Base-by-base conservation (phyloP, 371 early-diverging fungal genomes). In the Chytridium lagenaria region DNA sequence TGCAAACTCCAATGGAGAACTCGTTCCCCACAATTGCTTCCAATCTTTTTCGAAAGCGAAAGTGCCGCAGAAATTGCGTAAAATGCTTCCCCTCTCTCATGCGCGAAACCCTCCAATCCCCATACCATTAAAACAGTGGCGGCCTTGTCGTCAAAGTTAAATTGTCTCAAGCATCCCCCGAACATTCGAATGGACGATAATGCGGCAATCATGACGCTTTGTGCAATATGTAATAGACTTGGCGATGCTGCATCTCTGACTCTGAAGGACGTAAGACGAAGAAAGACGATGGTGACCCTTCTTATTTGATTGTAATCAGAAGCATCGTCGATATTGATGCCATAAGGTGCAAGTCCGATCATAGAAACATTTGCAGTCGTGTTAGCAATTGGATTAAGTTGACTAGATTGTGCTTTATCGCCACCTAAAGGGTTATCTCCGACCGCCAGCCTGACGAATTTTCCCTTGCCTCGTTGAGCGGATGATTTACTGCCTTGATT, bases 111-210 rank as follows among this genome's bases (percentile, higher is more conserved):
- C 30, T 76, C 71, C 50, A 80, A 61, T 10, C 80, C 80, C 74
- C 74, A 80, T 2, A 76, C 69, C 12, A 74, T 37, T n/a, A 80
- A 66, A 23, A 70, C 55, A 0, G 75, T 74, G 16, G 77, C 63
- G 15, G 76, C 65, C 44, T 79, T 79, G 49, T 79, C 79, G 44
- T 79, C 79, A n/a, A 73, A 73, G 61, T 76, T 76, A 59, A 76
- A 76, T 51, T 79, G 79, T 15, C 79, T 34, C 23, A 79, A 23
- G 39, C 71, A 74, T 1, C 79, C 79, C 5, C 71, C 72, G 52
- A 63, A 73, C 10, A 36, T 26, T n/a, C 59, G 37, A 10, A 76
- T 31, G 3, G 76, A 30, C 12, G 68, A 26, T 15, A 71, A 30
- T 28, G 72, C 68, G 2, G 52, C 69, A 1, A 30, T 31, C 66